Evolutionary conservation across 257 asterid species (phyloP).

Genomic region (Gynochthodes officinalis): DNA sequence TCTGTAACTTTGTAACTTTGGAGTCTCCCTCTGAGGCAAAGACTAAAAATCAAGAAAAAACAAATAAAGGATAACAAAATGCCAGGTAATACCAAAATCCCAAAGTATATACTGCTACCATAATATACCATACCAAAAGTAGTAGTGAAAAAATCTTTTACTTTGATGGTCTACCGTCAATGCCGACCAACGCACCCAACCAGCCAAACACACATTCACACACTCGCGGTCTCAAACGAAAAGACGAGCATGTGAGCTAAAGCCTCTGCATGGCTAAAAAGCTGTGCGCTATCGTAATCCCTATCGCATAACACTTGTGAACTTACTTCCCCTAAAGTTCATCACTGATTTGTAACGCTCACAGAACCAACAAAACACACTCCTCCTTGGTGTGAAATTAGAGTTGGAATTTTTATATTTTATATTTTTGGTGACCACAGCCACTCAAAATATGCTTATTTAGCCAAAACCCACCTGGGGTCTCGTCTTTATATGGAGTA

Average conservation of each 20-base stretch:
- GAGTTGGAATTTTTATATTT: background rate
- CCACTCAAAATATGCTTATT: slow-evolving; percentile 1
- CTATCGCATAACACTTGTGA: background rate
- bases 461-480: slow-evolving; percentile 2
- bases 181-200: background rate
- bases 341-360: background rate
- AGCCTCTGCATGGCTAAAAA: slow-evolving; percentile 18
- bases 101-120: too few relatives aligned
- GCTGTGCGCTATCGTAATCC: slow-evolving; percentile 14
- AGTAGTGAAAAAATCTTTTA: too few relatives aligned
- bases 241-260: background rate
- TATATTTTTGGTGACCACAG: slow-evolving; percentile 5
- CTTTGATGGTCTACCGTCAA: background rate
- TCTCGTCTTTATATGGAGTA: slow-evolving; percentile 17
- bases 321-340: background rate
- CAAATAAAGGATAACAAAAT: too few relatives aligned
- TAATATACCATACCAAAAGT: too few relatives aligned
- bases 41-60: too few relatives aligned
- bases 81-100: too few relatives aligned
- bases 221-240: background rate
- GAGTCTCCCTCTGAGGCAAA: too few relatives aligned
- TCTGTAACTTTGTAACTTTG: too few relatives aligned
- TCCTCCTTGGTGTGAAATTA: background rate
- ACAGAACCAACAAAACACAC: background rate
- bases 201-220: background rate